Evolutionary conservation across 768 basidiomycete species (phyloP).

Genomic region (Leucocoprinus sp.): DNA sequence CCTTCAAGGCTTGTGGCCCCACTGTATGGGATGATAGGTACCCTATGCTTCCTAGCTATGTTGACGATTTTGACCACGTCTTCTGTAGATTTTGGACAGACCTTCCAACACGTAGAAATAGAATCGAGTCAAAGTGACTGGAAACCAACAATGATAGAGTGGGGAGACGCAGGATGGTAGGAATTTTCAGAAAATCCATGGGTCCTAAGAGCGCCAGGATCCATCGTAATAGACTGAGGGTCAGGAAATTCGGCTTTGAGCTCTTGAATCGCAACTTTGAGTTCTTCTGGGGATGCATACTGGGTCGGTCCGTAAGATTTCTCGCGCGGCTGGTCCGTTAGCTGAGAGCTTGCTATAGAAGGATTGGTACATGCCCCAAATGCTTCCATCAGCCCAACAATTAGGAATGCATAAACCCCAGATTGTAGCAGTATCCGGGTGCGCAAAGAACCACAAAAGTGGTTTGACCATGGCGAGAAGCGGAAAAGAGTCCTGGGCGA

Average conservation of each 20-base stretch:
- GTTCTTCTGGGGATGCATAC: conserved; percentile 41
- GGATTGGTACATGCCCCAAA: conserved; percentile 15
- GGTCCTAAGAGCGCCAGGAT: conserved; percentile 38
- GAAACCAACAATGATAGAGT: conserved; percentile 44
- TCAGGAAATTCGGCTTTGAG: conserved; percentile 38
- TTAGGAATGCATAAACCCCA: conserved; percentile 26
- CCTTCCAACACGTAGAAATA: conserved; percentile 25
- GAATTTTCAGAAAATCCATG: conserved; percentile 67
- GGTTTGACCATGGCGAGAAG: conserved; percentile 34
- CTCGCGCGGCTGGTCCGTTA: too few species aligned
- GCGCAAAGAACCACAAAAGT: conserved; percentile 25
- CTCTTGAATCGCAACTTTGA: conserved; percentile 45
- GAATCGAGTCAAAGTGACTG: conserved; percentile 11
- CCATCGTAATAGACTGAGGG: conserved; percentile 41
- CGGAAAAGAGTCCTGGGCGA: conserved; percentile 10
- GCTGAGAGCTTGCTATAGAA: too few species aligned
- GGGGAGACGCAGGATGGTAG: conserved; percentile 52
- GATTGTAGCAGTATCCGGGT: conserved; percentile 28
- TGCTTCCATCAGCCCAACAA: conserved; percentile 23
- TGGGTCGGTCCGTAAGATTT: conserved; percentile 12
- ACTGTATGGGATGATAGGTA: conserved; percentile 76
- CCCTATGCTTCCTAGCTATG: conserved; percentile 59
- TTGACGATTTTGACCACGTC: conserved; percentile 80
- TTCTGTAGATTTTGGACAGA: conserved; percentile 57
- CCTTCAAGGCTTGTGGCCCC: conserved; percentile 87